Percentiles rank a stretch among this genome's conserved stretches.
These are phyloP conservation scores for Pholiota microspora DNA, from an alignment of 768 basidiomycete genomes.

Conservation along the genomic window DNA sequence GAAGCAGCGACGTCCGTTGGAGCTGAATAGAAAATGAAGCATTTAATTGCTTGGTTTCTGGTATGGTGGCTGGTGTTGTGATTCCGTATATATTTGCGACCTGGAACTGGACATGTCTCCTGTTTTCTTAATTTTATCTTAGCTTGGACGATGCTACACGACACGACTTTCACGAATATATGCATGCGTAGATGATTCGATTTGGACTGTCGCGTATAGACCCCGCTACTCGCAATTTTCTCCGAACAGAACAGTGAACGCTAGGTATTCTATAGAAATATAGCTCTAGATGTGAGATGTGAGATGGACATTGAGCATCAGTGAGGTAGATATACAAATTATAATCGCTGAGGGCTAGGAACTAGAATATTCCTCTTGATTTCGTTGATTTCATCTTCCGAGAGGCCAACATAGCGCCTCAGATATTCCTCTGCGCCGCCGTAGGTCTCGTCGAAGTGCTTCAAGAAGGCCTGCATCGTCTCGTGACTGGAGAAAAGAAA, in stretches of 20 bases:
- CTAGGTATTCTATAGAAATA: neutral
- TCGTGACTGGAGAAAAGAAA: constrained; percentile 46
- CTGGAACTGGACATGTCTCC: neutral
- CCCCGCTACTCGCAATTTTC: too few species aligned
- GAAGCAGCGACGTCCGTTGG: constrained; percentile 29
- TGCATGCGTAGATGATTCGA: neutral
- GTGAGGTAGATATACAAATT: neutral
- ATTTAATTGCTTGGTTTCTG: neutral
- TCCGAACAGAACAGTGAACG: neutral
- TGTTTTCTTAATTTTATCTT: neutral
- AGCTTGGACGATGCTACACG: neutral
- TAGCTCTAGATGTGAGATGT: neutral
- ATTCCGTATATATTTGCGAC: neutral
- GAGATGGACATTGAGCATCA: neutral
- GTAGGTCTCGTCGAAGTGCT: constrained; percentile 59
- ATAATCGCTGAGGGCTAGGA: constrained; percentile 17
- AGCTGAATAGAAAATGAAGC: constrained; percentile 27
- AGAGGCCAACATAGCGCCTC: constrained; percentile 52
- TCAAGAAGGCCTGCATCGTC: constrained; percentile 74
- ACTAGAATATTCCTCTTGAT: constrained; percentile 60
- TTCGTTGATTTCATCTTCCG: constrained; percentile 57
- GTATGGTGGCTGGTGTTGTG: neutral
- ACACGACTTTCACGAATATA: neutral
- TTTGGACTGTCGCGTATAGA: too few species aligned
- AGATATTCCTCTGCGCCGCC: constrained; percentile 67